Evolutionary conservation across 2,329 filamentous ascomycete species (phyloP), one percentile per base, ranked within the genome.

Genomic region (Capronia americana): DNA sequence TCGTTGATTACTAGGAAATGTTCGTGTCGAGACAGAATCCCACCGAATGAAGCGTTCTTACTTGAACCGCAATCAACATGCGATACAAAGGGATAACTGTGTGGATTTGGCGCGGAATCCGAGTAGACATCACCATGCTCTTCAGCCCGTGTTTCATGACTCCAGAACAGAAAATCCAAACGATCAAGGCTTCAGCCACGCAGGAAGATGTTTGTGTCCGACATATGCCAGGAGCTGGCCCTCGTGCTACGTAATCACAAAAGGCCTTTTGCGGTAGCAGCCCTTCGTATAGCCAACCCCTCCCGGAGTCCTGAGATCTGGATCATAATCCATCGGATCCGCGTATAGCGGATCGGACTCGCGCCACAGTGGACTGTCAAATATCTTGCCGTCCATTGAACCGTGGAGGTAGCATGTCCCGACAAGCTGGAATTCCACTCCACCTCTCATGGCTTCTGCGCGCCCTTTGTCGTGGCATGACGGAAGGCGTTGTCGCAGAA

Each of bases 291-390:
- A 51, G 48, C 48, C 48, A 11, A 3, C 12, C 8, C 48, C 48
- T 24, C 48, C 48, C 14, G 48, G 48, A 14, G 48, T 14, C 10
- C 24, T 17, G 11, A 51, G 7, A 28, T 23, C 48, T 26, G 48
- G 48, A 26, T 51, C 48, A 17, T 51, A 51, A 8, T 51, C 48
- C 24, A 51, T 51, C 24, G 48, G 48, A 51, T 51, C 48, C 48
- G 14, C 48, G 14, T 51, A 51, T 12, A 51, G 23, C 10, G 48
- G 48, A 3, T 51, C 48, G 23, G 20, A 24, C 48, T 51, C 48
- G 10, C 24, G 3, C 48, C 48, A 51, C 10, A 23, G 48, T 51
- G 23, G 48, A 7, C 10, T 7, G 10, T 26, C 48, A 20, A 51
- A 28, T 7, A 51, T 6, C 23, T 51, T 51, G 11, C 24, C 48